Base-by-base conservation (phyloP, 345 rosid species). In the Camelina laxa region DNA sequence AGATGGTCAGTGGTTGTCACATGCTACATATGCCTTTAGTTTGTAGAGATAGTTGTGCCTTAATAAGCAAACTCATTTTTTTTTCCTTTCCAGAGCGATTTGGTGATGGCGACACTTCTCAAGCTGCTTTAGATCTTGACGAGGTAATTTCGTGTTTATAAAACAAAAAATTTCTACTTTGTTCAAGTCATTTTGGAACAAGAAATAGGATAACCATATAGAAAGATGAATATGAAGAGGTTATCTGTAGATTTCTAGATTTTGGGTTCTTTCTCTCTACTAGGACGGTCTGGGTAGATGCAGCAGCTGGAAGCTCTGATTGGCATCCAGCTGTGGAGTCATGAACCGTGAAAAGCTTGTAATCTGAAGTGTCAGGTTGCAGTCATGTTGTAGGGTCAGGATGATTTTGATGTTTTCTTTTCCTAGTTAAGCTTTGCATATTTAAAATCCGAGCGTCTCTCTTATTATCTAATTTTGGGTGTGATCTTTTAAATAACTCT, bases 71-170 rank as follows among this genome's bases (percentile, higher is more conserved):
- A 22, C 20, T 77, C 24, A 57, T 30, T 33, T 67, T 72, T 72
- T 56, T 49, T 58, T 61, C 80, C 22, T 67, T 85, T 81, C 63
- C 85, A 92, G 99, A 96, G 86, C 85, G 97, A 36, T 96, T 96
- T 86, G 98, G 97, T 74, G 99, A 96, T 78, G 99, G 97, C 35
- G 99, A 92, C 68, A 82, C 96, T 75, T 85, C 96, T 84, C 97
- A 96, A 75, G 89, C 87, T 82, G 90, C 84, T 77, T 84, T 91
- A 75, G 97, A 91, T 79, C 96, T 91, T 74, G 97, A 91, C 53
- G 97, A 92, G 99, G 99, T 96, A 87, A 71, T 79, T 31, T 17
- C 1, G 3, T 54, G 21, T 35, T 67, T 13, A 20, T 78, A 54
- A 35, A 39, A 65, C 57, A 33, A 5, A 39, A 39, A 14, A 39